These are phyloP conservation scores for Allium fistulosum DNA, from an alignment of 106 monocot species.

Conservation along the genomic window DNA sequence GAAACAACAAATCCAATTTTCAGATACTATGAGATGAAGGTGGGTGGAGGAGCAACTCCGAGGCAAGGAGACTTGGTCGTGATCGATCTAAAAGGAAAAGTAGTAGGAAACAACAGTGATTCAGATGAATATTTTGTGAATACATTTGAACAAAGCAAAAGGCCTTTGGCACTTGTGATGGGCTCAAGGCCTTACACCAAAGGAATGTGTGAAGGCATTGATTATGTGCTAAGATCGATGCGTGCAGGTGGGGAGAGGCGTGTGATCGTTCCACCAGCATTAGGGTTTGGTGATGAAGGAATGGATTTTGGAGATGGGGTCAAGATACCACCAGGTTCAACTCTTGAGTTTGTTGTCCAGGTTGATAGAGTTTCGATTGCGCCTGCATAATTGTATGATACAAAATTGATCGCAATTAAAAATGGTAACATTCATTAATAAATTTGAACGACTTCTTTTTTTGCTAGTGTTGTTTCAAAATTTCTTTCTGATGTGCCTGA, in stretches of 20 bases:
- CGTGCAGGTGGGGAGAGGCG: conserved; percentile 80
- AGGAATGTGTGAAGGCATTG: conserved; percentile 94
- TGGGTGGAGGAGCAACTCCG: conserved; percentile 69
- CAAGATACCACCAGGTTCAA: conserved; percentile 36
- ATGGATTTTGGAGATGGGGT: conserved; percentile 51
- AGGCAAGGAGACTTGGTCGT: conserved; percentile 67
- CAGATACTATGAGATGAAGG: conserved; percentile 61
- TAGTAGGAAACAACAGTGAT: conserved; percentile 20
- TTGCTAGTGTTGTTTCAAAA: too few relatives aligned
- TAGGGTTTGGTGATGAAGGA: conserved; percentile 82
- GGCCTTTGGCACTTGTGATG: conserved; percentile 80
- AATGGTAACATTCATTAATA: too few relatives aligned
- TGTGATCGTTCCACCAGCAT: conserved; percentile 51
- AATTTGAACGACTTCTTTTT: too few relatives aligned
- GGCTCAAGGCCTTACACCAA: conserved; percentile 89
- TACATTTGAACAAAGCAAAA: conserved; percentile 62
- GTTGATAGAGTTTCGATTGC: conserved; percentile 83
- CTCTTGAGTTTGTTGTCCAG: conserved; percentile 76
- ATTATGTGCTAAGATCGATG: conserved; percentile 61
- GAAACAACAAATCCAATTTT: not conserved
- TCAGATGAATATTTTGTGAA: conserved; percentile 50
- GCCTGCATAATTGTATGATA: conserved; percentile 20
- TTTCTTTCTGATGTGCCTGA: too few relatives aligned
- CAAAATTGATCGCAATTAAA: too few relatives aligned
- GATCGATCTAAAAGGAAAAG: conserved; percentile 66